Conservation (phyloP, 2,329 filamentous ascomycete species). For the Phyllosticta citriasiana region DNA sequence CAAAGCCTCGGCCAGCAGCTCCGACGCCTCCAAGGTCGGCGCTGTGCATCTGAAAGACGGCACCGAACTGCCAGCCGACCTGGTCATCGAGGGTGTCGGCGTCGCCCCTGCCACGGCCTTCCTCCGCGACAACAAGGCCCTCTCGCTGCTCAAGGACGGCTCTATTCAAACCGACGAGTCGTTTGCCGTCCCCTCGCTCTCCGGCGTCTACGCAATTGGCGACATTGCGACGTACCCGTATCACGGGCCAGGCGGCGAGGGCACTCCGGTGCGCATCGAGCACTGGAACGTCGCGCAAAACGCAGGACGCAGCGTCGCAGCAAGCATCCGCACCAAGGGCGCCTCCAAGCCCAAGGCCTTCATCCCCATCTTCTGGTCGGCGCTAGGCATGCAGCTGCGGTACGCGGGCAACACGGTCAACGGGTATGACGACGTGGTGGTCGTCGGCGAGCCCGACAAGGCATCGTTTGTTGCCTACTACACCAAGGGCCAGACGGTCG, state of each 20-base stretch:
- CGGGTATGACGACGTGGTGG: constrained; percentile 77
- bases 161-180: constrained; percentile 71
- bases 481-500: constrained; percentile 71
- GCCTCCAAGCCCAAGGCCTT: constrained; percentile 55
- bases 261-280: constrained; percentile 71
- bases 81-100: constrained; percentile 86
- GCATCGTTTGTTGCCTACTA: constrained; percentile 86
- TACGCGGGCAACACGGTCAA: constrained; percentile 82
- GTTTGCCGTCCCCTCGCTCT: constrained; percentile 64
- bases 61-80: constrained; percentile 70
- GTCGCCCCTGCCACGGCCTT: constrained; percentile 79
- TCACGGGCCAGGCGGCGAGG: constrained; percentile 73
- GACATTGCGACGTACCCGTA: constrained; percentile 96
- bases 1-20: constrained; percentile 63
- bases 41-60: constrained; percentile 77
- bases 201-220: constrained; percentile 84
- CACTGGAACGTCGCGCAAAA: constrained; percentile 99
- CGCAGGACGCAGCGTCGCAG: constrained; percentile 68
- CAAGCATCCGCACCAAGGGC: constrained; percentile 60
- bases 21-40: constrained; percentile 63
- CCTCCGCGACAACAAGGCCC: constrained; percentile 58
- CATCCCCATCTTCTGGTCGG: constrained; percentile 95
- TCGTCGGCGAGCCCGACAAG: constrained; percentile 61
- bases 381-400: constrained; percentile 75
- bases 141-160: constrained; percentile 73